These are phyloP conservation scores for Scutellospora calospora DNA, from an alignment of 371 early-diverging fungal genomes.

Conservation along the genomic window DNA sequence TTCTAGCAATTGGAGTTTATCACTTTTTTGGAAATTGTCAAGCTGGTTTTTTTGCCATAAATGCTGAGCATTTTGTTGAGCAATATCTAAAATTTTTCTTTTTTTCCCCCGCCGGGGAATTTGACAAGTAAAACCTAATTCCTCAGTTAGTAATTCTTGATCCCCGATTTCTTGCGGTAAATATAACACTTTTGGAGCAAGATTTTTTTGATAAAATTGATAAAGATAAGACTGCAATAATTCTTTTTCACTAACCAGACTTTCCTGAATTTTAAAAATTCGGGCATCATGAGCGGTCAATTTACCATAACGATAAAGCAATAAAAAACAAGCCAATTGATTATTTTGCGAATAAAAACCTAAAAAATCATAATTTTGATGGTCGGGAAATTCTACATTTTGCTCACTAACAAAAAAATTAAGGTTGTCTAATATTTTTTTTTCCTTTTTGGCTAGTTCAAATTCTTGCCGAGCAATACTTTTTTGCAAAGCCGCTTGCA, in stretches of 20 bases:
- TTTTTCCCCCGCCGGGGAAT: no score
- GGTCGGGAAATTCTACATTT: conserved; percentile 12
- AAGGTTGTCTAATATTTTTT: conserved; percentile 35
- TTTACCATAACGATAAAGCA: conserved; percentile 36
- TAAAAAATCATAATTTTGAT: conserved; percentile 38
- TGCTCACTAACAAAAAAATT: conserved; percentile 33
- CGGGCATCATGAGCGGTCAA: not conserved
- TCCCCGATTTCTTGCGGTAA: no score
- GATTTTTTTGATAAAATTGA: no score
- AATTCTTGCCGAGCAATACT: conserved; percentile 17
- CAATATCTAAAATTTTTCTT: no score
- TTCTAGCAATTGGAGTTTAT: no score
- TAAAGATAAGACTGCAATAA: conserved; percentile 9
- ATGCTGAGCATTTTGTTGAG: no score
- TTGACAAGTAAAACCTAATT: no score
- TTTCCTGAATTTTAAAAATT: conserved; percentile 1
- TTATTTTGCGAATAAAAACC: conserved; percentile 10
- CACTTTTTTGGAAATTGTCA: no score
- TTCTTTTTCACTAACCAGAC: not conserved
- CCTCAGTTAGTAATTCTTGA: no score
- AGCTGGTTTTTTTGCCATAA: no score
- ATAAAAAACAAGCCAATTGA: not conserved
- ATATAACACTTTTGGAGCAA: no score
- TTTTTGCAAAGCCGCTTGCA: not conserved
- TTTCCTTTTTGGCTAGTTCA: conserved; percentile 36